Evolutionary conservation across 1,284 basidiomycete genomes (phyloP).

Genomic region (Amylostereum areolatum): DNA sequence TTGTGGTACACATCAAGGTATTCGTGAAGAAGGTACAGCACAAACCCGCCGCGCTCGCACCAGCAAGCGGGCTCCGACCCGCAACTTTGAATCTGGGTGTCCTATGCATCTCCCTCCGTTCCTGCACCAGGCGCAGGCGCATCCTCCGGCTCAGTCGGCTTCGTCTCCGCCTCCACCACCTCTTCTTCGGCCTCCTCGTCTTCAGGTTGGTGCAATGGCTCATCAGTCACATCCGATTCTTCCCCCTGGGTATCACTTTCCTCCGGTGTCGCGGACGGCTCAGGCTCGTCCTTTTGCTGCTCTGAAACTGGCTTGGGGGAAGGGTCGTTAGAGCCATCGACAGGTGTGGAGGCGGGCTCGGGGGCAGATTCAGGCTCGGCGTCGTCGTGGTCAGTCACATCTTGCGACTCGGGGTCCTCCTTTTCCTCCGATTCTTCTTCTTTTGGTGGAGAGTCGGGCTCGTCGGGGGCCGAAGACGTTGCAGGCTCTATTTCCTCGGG

Average conservation of each 20-base stretch:
- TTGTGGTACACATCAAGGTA: too few species aligned
- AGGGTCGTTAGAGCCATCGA: too few species aligned
- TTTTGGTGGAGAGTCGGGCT: not conserved
- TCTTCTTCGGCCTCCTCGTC: not conserved
- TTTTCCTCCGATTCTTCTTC: constrained; percentile 1
- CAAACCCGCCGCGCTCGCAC: too few species aligned
- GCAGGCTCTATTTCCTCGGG: constrained; percentile 3
- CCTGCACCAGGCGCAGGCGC: too few species aligned
- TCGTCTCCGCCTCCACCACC: too few species aligned
- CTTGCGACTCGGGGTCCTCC: constrained; percentile 1
- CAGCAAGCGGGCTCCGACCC: too few species aligned
- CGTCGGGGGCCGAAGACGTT: not conserved
- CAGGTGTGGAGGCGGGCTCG: too few species aligned
- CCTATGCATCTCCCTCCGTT: too few species aligned
- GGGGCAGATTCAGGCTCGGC: not conserved
- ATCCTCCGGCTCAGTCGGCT: too few species aligned
- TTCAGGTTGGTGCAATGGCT: not conserved
- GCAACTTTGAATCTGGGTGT: too few species aligned
- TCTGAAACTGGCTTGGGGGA: too few species aligned
- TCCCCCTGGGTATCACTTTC: constrained; percentile 22
- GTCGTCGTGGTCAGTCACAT: not conserved
- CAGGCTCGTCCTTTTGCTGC: not conserved
- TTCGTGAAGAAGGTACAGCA: too few species aligned
- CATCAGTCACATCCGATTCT: constrained; percentile 28
- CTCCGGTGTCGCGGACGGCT: not conserved